Evolutionary conservation across 495 filamentous ascomycete genomes (phyloP), one percentile per base, ranked within the genome.

Genomic region (Thozetella sp.): DNA sequence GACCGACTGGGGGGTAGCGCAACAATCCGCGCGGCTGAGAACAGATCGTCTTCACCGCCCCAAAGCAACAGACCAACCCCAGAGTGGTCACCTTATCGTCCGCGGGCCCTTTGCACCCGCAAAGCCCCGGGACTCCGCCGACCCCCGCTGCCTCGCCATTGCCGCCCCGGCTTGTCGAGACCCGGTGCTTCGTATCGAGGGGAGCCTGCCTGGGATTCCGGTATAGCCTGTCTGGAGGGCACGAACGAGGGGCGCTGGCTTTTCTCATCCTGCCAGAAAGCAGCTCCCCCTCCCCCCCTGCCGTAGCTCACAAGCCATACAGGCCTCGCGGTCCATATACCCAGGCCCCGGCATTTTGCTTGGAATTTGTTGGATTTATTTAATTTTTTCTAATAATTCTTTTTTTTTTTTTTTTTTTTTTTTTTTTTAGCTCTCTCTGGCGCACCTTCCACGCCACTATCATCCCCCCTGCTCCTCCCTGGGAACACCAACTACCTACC

Each of bases 191-290:
- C 15, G 30, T 37, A 37, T 15, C 15, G 30, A 37, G 15, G 15
- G 6, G 30, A 37, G 30, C 30, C 30, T 37, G 9, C 30, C 30
- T 37, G 6, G 30, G 17, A 17, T 9, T 48, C 43, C 6, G 20
- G 43, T 48, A 48, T 48, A 48, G 43, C 43, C 43, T 48, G 43
- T 48, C 43, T 48, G 4, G n/a, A n/a, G n/a, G n/a, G n/a, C n/a
- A n/a, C n/a, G n/a, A n/a, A n/a, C n/a, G n/a, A n/a, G 10, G 43
- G n/a, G 43, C 43, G 6, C 43, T 48, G 43, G n/a, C 3, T 3
- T 4, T 3, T 48, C 6, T 6, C n/a, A 4, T n/a, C 20, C 43
- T 48, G 43, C 43, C 43, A 48, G n/a, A 48, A 48, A 19, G 43
- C 43, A 9, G 20, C n/a, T n/a, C n/a, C n/a, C n/a, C n/a, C n/a